Percentiles rank a stretch among this genome's conserved stretches.
These are phyloP conservation scores for Magnaporthales sp. DNA, from an alignment of 2,329 filamentous ascomycete species.

Conservation along the genomic window DNA sequence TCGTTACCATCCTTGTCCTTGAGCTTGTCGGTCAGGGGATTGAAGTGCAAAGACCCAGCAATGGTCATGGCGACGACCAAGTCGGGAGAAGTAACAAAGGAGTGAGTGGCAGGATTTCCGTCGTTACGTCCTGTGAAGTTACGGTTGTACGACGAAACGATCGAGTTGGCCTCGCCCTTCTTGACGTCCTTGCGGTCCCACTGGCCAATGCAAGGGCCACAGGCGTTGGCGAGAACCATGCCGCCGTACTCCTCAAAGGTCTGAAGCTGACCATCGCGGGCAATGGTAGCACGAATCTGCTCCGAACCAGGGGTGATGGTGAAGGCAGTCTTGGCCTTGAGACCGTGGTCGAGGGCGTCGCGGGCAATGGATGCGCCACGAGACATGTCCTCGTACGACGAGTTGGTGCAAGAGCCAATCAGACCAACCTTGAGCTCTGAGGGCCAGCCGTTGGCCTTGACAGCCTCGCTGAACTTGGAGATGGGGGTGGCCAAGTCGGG, in stretches of 20 bases:
- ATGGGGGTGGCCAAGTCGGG: conserved; percentile 96
- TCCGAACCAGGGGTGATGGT: conserved; percentile 94
- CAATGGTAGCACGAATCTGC: conserved; percentile 91
- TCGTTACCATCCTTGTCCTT: conserved; percentile 96
- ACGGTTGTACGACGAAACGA: conserved; percentile 98
- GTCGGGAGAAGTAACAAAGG: conserved; percentile 38
- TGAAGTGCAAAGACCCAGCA: conserved; percentile 59
- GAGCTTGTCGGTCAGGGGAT: conserved; percentile 84
- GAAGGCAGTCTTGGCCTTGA: conserved; percentile 92
- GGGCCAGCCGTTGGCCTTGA: conserved; percentile 92
- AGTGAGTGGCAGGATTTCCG: conserved; percentile 34
- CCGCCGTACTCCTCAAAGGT: conserved; percentile 96
- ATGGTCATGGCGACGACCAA: conserved; percentile 32
- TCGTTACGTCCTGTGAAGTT: conserved; percentile 98
- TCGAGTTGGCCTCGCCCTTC: conserved; percentile 94
- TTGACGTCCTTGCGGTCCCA: conserved; percentile 92
- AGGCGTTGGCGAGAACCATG: conserved; percentile 90
- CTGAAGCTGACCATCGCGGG: conserved; percentile 80
- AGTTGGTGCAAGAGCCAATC: conserved; percentile 98
- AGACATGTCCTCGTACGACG: conserved; percentile 79
- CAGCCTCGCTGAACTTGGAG: conserved; percentile 92
- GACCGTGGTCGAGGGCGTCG: conserved; percentile 81
- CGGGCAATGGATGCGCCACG: conserved; percentile 85
- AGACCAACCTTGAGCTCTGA: conserved; percentile 93
- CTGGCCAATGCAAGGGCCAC: conserved; percentile 86